Evolutionary conservation across 2,329 filamentous ascomycete genomes (phyloP), one percentile per base, ranked within the genome.

Genomic region (Xylaria sp.): DNA sequence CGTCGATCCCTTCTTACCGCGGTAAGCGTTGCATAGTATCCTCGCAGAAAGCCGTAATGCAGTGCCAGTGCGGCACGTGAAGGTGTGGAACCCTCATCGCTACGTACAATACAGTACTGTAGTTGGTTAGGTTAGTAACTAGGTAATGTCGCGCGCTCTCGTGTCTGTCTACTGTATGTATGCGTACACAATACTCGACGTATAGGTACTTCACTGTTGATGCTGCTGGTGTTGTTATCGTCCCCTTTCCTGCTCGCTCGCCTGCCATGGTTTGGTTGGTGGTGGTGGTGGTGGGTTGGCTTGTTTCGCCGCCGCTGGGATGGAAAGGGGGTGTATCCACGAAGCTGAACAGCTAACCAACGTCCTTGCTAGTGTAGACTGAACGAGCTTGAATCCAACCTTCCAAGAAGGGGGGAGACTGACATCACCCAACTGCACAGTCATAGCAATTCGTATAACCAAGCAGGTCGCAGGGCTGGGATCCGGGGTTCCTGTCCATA

Each of bases 41-140:
- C 36, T 55, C 58, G 32, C 57, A 46, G 46, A 59, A 64, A 56
- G 43, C 65, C 45, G 39, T 34, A 32, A 57, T 53, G 55, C 46
- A 67, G 32, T 65, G 36, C 48, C 56, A 64, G 60, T 48, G 46
- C 55, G 48, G 55, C 60, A 67, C 65, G 65, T 67, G 60, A 60
- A 64, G 39, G 39, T n/a, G 55, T 64, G 60, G 46, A 3, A 25
- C 53, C 25, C 8, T 10, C 45, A n/a, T 5, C 10, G 23, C 48
- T 20, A 23, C 7, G 13, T 39, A 39, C 20, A 28, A 9, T 43
- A n/a, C 53, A 30, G n/a, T 28, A 30, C 2, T 6, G 3, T 34
- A 34, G 32, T 34, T 34, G n/a, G n/a, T n/a, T n/a, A n/a, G n/a
- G n/a, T n/a, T n/a, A n/a, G n/a, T n/a, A n/a, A 36, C 34, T 39